Percentiles rank a stretch among this genome's conserved stretches.
Evolutionary conservation across 768 basidiomycete species (phyloP).

Genomic region (Chiua virens): DNA sequence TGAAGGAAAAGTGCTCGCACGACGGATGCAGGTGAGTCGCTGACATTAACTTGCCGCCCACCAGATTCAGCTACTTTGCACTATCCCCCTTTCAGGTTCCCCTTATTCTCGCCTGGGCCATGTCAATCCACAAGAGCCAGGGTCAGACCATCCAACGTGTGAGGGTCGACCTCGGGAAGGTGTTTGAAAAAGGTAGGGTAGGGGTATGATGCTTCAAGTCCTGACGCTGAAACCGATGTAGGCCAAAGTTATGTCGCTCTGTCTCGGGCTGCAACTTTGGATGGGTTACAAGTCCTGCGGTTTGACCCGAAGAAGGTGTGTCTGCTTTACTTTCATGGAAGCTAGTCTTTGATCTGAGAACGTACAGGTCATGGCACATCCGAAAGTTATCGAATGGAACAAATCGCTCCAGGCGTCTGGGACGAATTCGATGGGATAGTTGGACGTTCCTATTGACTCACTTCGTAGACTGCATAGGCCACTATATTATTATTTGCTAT

Average conservation of each 20-base stretch:
- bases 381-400: constrained; percentile 45
- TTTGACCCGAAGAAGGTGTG: constrained; percentile 53
- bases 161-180: constrained; percentile 60
- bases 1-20: constrained; percentile 48
- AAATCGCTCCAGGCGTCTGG: constrained; percentile 23
- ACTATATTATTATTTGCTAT: constrained; percentile 11
- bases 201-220: too few species aligned
- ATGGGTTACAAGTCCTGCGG: constrained; percentile 52
- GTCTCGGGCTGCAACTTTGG: constrained; percentile 52
- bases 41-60: too few species aligned
- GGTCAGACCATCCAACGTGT: constrained; percentile 70
- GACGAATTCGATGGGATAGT: neutral
- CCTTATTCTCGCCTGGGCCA: constrained; percentile 75
- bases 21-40: constrained; percentile 42
- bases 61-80: neutral
- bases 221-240: constrained; percentile 8
- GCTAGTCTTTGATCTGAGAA: neutral
- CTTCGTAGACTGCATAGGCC: neutral
- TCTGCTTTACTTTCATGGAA: neutral
- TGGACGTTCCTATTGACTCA: neutral
- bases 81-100: constrained; percentile 47
- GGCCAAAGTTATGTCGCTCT: constrained; percentile 52
- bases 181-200: constrained; percentile 57
- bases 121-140: constrained; percentile 78
- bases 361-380: constrained; percentile 42